Evolutionary conservation across 257 asterid species (phyloP).

Genomic region (Orobanche coerulescens): DNA sequence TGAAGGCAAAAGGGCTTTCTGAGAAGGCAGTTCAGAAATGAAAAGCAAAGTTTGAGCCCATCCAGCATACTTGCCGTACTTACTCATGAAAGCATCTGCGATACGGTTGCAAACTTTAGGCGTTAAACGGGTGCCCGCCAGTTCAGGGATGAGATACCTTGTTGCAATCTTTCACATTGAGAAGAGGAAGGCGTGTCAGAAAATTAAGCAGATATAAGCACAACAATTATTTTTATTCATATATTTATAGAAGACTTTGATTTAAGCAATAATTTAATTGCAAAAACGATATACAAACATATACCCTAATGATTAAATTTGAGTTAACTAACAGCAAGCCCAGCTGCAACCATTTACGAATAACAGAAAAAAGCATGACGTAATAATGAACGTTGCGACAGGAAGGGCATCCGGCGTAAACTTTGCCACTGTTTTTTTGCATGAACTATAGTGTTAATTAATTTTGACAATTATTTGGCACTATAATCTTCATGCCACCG

Average conservation of each 20-base stretch:
- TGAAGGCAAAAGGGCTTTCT: conserved; percentile 62
- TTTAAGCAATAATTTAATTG: not conserved
- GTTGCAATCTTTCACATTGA: conserved; percentile 62
- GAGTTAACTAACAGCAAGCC: not conserved
- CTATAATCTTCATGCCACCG: too few relatives aligned
- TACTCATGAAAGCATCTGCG: conserved; percentile 75
- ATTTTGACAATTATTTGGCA: too few relatives aligned
- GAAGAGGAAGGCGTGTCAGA: conserved; percentile 15
- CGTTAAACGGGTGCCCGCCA: conserved; percentile 70
- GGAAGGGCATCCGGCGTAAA: too few relatives aligned
- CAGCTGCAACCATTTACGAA: not conserved
- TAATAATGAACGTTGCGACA: too few relatives aligned
- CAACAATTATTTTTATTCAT: not conserved
- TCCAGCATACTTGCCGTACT: conserved; percentile 95
- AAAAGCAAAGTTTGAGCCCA: conserved; percentile 99
- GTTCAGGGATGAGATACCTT: conserved; percentile 81
- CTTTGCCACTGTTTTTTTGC: too few relatives aligned
- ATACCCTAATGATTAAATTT: not conserved
- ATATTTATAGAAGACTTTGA: not conserved
- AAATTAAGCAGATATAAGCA: not conserved
- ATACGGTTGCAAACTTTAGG: conserved; percentile 53
- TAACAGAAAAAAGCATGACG: not conserved
- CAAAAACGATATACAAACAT: not conserved
- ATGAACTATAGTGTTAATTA: too few relatives aligned
- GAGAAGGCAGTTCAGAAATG: conserved; percentile 90